These are phyloP conservation scores for Ulmus americana DNA, from an alignment of 331 rosid genomes.

Conservation along the genomic window DNA sequence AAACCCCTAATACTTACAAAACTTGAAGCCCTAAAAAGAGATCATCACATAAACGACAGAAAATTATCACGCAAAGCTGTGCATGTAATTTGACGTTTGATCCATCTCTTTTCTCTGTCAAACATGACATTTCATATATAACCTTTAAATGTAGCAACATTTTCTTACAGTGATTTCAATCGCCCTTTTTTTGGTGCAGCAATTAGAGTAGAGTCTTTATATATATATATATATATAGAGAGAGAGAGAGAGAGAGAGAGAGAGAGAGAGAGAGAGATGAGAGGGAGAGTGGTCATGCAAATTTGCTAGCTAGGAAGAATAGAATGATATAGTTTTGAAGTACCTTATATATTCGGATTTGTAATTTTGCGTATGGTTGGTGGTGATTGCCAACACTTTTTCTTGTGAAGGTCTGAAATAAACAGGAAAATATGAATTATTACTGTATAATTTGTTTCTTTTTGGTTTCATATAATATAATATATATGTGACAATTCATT, in stretches of 20 bases:
- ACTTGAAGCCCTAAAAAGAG: constrained; percentile 1
- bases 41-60: constrained; percentile 10
- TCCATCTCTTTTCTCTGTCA: constrained; percentile 2
- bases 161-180: constrained; percentile 1
- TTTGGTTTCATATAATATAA: background rate
- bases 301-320: too few species aligned
- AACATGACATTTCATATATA: constrained; percentile 4
- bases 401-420: background rate
- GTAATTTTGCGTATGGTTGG: background rate
- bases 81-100: background rate
- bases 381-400: background rate
- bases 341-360: background rate
- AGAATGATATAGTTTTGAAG: too few species aligned
- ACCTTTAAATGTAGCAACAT: background rate
- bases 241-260: too few species aligned
- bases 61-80: constrained; percentile 2
- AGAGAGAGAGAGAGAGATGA: too few species aligned
- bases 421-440: background rate
- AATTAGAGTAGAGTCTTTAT: too few species aligned
- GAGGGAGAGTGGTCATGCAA: too few species aligned
- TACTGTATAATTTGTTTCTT: background rate
- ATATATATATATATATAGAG: too few species aligned
- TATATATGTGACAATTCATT: constrained; percentile 2
- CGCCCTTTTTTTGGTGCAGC: background rate
- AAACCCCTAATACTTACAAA: constrained; percentile 13